phyloP scores from a whole-genome alignment of 2,329 filamentous ascomycete species.

The Trichophyton benhamiae region DNA sequence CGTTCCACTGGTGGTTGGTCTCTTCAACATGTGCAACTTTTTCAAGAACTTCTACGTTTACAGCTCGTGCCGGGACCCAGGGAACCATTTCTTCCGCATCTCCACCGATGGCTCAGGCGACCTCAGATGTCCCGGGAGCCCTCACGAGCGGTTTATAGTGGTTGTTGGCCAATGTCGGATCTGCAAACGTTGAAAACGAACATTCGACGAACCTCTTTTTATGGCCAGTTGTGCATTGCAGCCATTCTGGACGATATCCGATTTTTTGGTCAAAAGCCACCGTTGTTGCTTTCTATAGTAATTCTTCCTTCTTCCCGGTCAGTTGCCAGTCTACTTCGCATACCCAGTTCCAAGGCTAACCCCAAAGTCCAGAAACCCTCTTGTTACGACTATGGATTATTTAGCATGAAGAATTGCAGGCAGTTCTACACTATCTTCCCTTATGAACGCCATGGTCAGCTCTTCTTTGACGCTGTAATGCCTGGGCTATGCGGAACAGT shows the following conservation, averaged over 20 bases:
- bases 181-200: constrained; percentile 27
- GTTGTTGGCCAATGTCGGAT: constrained; percentile 51
- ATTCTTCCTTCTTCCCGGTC: neutral
- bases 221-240: neutral
- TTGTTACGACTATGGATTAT: neutral
- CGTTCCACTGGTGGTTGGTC: neutral
- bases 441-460: neutral
- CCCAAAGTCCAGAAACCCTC: neutral
- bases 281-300: neutral
- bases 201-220: neutral
- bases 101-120: constrained; percentile 53
- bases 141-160: constrained; percentile 64
- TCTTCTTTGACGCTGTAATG: constrained; percentile 3
- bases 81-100: constrained; percentile 58
- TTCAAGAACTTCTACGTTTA: constrained; percentile 70
- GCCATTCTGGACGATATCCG: no score
- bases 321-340: neutral
- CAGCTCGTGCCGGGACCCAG: constrained; percentile 55
- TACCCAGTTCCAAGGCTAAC: neutral
- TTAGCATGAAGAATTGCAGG: constrained; percentile 3
- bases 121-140: constrained; percentile 48
- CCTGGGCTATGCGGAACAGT: neutral
- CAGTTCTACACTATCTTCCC: neutral
- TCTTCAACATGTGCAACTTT: constrained; percentile 43
- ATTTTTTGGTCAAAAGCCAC: neutral